Conservation (phyloP, 2,329 filamentous ascomycete genomes). For the Lachnellula hyalina region DNA sequence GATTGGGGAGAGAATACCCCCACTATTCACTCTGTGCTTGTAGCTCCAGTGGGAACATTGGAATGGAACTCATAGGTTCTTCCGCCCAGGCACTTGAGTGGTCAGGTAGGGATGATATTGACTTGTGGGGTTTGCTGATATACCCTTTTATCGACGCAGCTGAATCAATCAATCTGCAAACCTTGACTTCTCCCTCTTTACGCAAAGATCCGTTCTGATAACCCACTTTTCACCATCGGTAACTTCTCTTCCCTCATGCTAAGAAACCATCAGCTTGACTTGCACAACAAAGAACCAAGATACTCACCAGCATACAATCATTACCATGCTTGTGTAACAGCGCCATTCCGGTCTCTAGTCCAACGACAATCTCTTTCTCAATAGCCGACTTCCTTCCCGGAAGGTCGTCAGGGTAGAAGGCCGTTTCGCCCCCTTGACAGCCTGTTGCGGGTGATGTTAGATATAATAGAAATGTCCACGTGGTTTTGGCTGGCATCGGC, state of each 20-base stretch:
- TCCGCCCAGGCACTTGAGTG: too few relatives aligned
- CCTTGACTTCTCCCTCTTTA: conserved; percentile 41
- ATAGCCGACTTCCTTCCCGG: conserved; percentile 37
- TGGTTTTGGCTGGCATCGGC: conserved; percentile 60
- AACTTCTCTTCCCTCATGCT: conserved; percentile 82
- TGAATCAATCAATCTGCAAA: neutral
- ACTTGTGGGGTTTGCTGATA: too few relatives aligned
- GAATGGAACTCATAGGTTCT: too few relatives aligned
- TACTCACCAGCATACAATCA: conserved; percentile 70
- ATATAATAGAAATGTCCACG: conserved; percentile 88
- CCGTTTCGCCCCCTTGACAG: conserved; percentile 81
- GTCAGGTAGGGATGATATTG: too few relatives aligned
- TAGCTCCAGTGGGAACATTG: too few relatives aligned
- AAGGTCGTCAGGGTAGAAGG: conserved; percentile 74
- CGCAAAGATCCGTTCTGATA: conserved; percentile 74
- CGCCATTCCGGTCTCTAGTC: conserved; percentile 76
- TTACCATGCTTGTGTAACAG: conserved; percentile 84
- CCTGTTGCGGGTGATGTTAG: conserved; percentile 70
- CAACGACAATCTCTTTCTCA: conserved; percentile 63
- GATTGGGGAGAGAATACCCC: too few relatives aligned
- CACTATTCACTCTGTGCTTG: too few relatives aligned
- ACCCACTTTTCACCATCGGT: conserved; percentile 84
- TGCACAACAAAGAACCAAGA: neutral
- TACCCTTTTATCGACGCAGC: neutral
- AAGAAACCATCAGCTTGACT: conserved; percentile 2